These are phyloP conservation scores for Clavariopsis aquatica DNA, from an alignment of 495 filamentous ascomycete species.

Conservation along the genomic window DNA sequence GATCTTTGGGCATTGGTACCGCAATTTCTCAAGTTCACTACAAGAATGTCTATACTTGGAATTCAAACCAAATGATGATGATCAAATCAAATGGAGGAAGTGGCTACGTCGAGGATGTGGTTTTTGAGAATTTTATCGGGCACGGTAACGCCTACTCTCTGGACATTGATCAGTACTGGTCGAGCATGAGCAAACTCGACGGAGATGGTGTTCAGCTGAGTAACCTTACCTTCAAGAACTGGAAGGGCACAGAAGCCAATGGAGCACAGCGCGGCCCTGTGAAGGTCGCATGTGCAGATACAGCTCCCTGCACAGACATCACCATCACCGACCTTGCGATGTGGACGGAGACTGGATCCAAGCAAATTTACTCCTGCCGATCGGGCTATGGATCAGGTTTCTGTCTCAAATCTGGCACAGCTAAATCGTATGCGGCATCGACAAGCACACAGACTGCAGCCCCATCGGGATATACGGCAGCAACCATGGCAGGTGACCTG, in stretches of 20 bases:
- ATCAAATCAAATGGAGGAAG: conserved; percentile 62
- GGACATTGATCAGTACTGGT: conserved; percentile 60
- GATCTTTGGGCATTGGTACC: conserved; percentile 38
- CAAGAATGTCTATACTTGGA: conserved; percentile 42
- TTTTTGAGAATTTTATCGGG: conserved; percentile 59
- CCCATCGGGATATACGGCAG: conserved; percentile 51
- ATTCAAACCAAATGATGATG: conserved; percentile 62
- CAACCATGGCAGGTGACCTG: conserved; percentile 54
- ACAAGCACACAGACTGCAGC: conserved; percentile 45
- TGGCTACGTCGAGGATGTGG: conserved; percentile 55
- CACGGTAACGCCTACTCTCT: conserved; percentile 56
- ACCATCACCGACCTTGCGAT: conserved; percentile 60
- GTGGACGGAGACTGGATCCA: conserved; percentile 58
- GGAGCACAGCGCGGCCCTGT: conserved; percentile 55
- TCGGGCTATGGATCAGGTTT: conserved; percentile 55
- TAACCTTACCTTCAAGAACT: conserved; percentile 58
- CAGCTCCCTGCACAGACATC: conserved; percentile 56
- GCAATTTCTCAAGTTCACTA: conserved; percentile 40
- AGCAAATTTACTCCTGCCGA: conserved; percentile 52
- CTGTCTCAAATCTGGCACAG: conserved; percentile 46
- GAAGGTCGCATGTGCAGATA: conserved; percentile 50
- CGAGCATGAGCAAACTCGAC: conserved; percentile 26
- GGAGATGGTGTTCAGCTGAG: conserved; percentile 52
- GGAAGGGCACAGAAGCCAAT: conserved; percentile 57
- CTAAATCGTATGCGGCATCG: conserved; percentile 42